Evolutionary conservation across 768 basidiomycete species (phyloP).

Genomic region (Boletus rubescentipes): DNA sequence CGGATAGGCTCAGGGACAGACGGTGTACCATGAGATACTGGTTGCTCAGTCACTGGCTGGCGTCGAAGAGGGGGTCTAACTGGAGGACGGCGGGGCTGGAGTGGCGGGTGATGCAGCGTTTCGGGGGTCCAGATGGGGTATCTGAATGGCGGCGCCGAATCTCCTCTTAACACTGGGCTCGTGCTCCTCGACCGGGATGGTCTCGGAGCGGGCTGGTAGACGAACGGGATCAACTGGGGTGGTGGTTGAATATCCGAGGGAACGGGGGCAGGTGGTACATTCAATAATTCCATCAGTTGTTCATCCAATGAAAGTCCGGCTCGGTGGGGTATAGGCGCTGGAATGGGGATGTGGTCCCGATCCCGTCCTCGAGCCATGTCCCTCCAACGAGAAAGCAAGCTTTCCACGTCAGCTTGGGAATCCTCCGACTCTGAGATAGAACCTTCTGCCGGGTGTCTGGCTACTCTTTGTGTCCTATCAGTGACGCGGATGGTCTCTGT

Average conservation of each 20-base stretch:
- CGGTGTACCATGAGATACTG: background rate
- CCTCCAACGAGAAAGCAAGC: slow-evolving; percentile 28
- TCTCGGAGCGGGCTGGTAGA: slow-evolving; percentile 49
- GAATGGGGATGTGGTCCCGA: slow-evolving; percentile 36
- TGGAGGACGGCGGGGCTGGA: slow-evolving; percentile 7
- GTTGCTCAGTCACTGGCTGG: background rate
- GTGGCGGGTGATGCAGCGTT: slow-evolving; percentile 4
- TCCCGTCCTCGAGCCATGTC: slow-evolving; percentile 25
- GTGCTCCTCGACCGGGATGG: slow-evolving; percentile 40
- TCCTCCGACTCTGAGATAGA: slow-evolving; percentile 33
- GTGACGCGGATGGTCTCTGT: slow-evolving; percentile 16
- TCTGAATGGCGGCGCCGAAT: slow-evolving; percentile 29
- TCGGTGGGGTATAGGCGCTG: slow-evolving; percentile 42
- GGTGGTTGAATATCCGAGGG: slow-evolving; percentile 45
- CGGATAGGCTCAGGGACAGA: slow-evolving; percentile 13
- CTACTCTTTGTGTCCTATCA: slow-evolving; percentile 20
- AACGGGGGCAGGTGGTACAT: slow-evolving; percentile 41
- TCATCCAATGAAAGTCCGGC: slow-evolving; percentile 55
- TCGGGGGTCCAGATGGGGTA: slow-evolving; percentile 24
- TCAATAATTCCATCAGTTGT: slow-evolving; percentile 59
- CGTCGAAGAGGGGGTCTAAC: slow-evolving; percentile 10
- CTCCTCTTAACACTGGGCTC: slow-evolving; percentile 34
- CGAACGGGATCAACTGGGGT: slow-evolving; percentile 54
- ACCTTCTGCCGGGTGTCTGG: slow-evolving; percentile 13
- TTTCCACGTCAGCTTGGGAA: slow-evolving; percentile 26